Base-by-base conservation (phyloP, 805 yeast genomes). In the Starmerella powellii region DNA sequence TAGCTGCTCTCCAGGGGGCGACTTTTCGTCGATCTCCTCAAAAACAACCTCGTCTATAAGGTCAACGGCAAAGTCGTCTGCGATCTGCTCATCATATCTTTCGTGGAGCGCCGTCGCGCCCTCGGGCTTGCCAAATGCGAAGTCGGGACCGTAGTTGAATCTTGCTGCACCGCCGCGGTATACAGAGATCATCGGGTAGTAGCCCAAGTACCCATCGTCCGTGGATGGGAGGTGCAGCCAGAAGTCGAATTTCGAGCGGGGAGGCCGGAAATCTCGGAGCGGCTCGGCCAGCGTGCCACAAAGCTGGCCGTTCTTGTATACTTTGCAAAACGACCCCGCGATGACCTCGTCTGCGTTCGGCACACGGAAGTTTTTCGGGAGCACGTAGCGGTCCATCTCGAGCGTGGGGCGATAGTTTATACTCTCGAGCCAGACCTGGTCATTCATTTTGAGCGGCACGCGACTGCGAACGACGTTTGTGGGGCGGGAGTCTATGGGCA, bases 161-260 rank as follows among this genome's bases (percentile, higher is more conserved):
- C 72, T 65, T 4, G 83, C 94, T 8, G 71, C 64, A 0, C 97
- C 97, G 2, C 80, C 80, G 50, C 74, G 75, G 57, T 74, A 91
- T 20, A 80, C 81, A 41, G 94, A 81, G 27, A 84, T 68, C 65
- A 86, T 83, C 1, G 98, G 97, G 61, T 78, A 91, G 58, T 91
- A 91, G 0, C 97, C 98, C 41, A 85, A 62, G 33, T 74, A 65
- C 0, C 94, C 94, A 57, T 91, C 95, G 57, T 91, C 93, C 6
- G 51, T 52, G 8, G 56, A 50, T 10, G 54, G 43, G 2, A 51
- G 35, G 20, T 37, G 38, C 36, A 44, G 34, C 46, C 48, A 43
- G 35, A 52, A 37, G 30, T 55, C 56, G 44, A 47, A 64, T 35
- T 55, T 77, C 31, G 87, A 73, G 43, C 78, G 68, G 2, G 94